Percentiles rank a stretch among this genome's conserved stretches.
phyloP scores from a whole-genome alignment of 1,139 yeast species.

The Saccharomyces hybrid region DNA sequence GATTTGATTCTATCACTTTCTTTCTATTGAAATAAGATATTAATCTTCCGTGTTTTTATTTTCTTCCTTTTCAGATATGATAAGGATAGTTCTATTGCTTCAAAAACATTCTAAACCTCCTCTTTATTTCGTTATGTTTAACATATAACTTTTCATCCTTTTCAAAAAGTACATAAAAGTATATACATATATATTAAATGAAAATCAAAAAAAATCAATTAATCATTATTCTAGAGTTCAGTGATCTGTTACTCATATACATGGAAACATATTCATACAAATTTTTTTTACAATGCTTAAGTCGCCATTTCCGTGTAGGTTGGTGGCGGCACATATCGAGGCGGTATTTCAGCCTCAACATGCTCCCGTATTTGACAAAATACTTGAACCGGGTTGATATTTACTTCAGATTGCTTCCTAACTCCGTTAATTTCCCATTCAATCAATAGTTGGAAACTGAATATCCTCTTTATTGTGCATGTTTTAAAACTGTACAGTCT shows the following conservation, averaged over 20 bases:
- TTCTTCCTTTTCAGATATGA: not conserved
- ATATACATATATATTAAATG: not conserved
- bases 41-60: not conserved
- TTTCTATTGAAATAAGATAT: not conserved
- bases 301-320: not conserved
- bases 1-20: constrained; percentile 12
- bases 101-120: not conserved
- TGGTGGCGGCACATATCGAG: constrained; percentile 19
- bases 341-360: constrained; percentile 10
- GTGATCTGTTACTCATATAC: not conserved
- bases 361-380: constrained; percentile 14
- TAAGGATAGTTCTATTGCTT: not conserved
- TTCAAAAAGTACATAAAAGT: not conserved
- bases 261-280: not conserved
- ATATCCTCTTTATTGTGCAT: constrained; percentile 25
- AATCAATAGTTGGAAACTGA: constrained; percentile 22
- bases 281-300: not conserved
- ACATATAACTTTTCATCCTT: not conserved
- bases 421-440: constrained; percentile 22
- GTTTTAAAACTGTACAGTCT: constrained; percentile 27
- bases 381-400: constrained; percentile 20
- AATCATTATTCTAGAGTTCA: not conserved
- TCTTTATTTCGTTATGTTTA: not conserved
- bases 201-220: not conserved
- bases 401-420: constrained; percentile 18